Evolutionary conservation across 129 eudicot genomes (phyloP).

Genomic region (Chrysanthemum makinoi): DNA sequence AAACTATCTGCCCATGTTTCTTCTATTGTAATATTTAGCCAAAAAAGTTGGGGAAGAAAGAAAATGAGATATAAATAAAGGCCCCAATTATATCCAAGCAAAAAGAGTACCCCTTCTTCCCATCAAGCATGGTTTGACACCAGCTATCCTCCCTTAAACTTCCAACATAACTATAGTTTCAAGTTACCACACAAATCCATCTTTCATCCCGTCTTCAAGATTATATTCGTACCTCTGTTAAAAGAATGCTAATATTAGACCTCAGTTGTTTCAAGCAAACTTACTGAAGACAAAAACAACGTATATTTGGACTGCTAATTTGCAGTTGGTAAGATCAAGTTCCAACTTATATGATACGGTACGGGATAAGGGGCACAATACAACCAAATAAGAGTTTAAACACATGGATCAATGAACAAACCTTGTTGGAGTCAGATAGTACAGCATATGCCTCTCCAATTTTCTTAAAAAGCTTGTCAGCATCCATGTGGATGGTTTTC

Average conservation of each 20-base stretch:
- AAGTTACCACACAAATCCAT: slow-evolving; percentile 27
- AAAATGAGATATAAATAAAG: too few species aligned
- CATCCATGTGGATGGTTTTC: slow-evolving; percentile 59
- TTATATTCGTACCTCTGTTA: slow-evolving; percentile 25
- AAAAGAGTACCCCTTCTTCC: too few species aligned
- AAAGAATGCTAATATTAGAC: not conserved
- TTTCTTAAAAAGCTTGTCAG: slow-evolving; percentile 75
- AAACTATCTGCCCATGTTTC: too few species aligned
- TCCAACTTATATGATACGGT: too few species aligned
- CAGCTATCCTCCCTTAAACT: too few species aligned
- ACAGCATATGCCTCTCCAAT: slow-evolving; percentile 95
- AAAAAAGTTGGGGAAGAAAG: too few species aligned
- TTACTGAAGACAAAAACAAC: too few species aligned
- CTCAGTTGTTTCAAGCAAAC: not conserved
- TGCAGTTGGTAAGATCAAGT: not conserved
- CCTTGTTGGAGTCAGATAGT: slow-evolving; percentile 82
- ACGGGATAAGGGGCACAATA: too few species aligned
- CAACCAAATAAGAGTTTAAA: not conserved
- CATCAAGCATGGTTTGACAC: too few species aligned
- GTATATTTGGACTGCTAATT: too few species aligned
- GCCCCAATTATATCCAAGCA: too few species aligned
- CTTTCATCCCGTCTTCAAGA: slow-evolving; percentile 24
- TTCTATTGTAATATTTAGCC: too few species aligned
- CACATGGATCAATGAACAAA: slow-evolving; percentile 11
- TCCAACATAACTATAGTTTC: not conserved